Percentiles rank a stretch among this genome's conserved stretches.
These are phyloP conservation scores for Flaveria trinervia DNA, from an alignment of 129 eudicot genomes.

Conservation along the genomic window DNA sequence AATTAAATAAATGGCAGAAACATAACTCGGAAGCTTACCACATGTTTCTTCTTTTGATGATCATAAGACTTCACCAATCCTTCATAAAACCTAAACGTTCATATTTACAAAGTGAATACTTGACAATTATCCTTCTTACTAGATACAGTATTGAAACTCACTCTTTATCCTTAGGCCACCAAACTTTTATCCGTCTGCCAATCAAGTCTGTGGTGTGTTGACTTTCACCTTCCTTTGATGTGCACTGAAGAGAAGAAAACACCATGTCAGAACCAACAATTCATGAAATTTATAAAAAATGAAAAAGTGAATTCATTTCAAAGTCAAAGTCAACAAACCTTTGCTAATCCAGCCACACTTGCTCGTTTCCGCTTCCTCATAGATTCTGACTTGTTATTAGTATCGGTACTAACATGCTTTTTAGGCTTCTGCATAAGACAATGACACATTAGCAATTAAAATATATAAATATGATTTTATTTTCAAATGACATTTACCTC, in stretches of 20 bases:
- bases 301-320: neutral
- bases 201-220: constrained; percentile 60
- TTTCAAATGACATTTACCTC: constrained; percentile 45
- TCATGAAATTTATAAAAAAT: neutral
- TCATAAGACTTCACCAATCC: constrained; percentile 96
- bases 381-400: constrained; percentile 46
- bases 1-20: neutral
- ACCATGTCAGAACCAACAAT: constrained; percentile 5
- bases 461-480: neutral
- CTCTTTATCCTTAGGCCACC: constrained; percentile 99
- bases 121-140: constrained; percentile 6
- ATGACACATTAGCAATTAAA: constrained; percentile 1
- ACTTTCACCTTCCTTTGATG: constrained; percentile 55
- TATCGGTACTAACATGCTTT: constrained; percentile 36
- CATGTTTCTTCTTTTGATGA: constrained; percentile 75
- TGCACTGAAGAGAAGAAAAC: constrained; percentile 49
- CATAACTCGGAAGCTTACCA: constrained; percentile 52
- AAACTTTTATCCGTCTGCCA: constrained; percentile 72
- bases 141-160: constrained; percentile 42
- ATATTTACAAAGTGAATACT: constrained; percentile 3
- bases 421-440: constrained; percentile 45
- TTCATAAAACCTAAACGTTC: constrained; percentile 68
- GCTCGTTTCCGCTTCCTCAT: constrained; percentile 56
- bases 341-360: constrained; percentile 62
- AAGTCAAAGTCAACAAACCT: constrained; percentile 51